These are phyloP conservation scores for Penicillium taxi DNA, from an alignment of 495 filamentous ascomycete species.

Conservation along the genomic window DNA sequence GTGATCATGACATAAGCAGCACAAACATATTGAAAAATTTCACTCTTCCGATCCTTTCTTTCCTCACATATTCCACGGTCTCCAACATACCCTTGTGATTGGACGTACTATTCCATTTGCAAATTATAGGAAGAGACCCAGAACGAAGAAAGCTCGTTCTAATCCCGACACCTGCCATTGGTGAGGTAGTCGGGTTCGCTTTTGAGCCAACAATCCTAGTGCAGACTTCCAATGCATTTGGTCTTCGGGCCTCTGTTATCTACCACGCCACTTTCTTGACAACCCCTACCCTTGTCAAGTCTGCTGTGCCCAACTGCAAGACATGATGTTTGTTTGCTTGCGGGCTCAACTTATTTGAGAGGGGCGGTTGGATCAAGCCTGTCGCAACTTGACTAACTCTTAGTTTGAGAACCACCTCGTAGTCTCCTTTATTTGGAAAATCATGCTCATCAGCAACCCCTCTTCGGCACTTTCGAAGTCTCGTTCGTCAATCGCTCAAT, in stretches of 20 bases:
- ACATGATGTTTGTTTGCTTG: not conserved
- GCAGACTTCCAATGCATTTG: too few species aligned
- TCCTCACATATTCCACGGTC: constrained; percentile 30
- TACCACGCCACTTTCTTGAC: not conserved
- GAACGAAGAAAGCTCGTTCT: constrained; percentile 41
- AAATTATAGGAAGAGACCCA: constrained; percentile 40
- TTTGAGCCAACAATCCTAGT: constrained; percentile 38
- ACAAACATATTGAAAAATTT: too few species aligned
- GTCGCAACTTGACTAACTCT: too few species aligned
- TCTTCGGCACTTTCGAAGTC: constrained; percentile 42
- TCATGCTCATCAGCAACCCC: not conserved
- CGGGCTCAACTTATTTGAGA: not conserved
- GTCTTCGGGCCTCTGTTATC: too few species aligned
- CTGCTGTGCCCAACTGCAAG: not conserved
- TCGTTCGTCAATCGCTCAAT: constrained; percentile 36
- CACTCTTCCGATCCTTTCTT: too few species aligned
- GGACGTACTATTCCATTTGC: constrained; percentile 15
- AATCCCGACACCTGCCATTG: constrained; percentile 37
- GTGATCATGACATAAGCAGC: too few species aligned
- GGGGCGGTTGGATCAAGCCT: not conserved
- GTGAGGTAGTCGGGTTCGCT: constrained; percentile 42
- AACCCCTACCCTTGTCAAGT: not conserved
- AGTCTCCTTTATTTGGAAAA: too few species aligned
- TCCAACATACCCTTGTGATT: constrained; percentile 37
- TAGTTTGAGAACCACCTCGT: too few species aligned